Conservation (phyloP, 2,329 filamentous ascomycete species). For the Fusarium heterosporum region DNA sequence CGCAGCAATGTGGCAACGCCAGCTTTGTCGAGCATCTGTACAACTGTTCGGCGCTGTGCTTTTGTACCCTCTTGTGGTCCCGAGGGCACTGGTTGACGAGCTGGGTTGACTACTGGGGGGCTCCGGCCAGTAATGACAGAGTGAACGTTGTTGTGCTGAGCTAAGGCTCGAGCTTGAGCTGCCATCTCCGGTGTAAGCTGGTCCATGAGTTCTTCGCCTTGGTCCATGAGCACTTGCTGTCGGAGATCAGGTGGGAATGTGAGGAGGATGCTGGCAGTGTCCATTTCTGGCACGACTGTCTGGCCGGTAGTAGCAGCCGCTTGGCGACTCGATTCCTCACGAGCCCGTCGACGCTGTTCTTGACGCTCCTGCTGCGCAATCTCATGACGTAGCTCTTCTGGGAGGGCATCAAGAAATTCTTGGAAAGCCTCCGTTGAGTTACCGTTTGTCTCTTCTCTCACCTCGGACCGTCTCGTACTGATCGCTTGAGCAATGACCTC, state of each 20-base stretch:
- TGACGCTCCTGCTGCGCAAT: constrained; percentile 90
- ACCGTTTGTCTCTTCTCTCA: constrained; percentile 74
- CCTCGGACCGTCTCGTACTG: constrained; percentile 83
- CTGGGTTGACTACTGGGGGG: constrained; percentile 44
- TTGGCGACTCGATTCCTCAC: constrained; percentile 81
- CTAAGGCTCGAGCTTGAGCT: constrained; percentile 82
- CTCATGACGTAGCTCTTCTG: constrained; percentile 89
- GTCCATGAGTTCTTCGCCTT: constrained; percentile 87
- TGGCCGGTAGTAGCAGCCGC: constrained; percentile 67
- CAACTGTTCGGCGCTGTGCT: constrained; percentile 80
- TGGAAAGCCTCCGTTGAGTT: constrained; percentile 87
- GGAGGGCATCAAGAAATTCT: constrained; percentile 93
- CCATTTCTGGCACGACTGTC: constrained; percentile 77
- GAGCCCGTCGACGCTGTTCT: constrained; percentile 88
- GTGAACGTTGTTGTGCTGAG: constrained; percentile 54
- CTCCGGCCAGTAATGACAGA: constrained; percentile 49
- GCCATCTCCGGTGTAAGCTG: constrained; percentile 87
- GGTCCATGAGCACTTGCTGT: constrained; percentile 88
- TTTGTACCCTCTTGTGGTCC: constrained; percentile 68
- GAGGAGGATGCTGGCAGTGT: constrained; percentile 90
- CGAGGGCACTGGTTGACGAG: constrained; percentile 37
- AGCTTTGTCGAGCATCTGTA: constrained; percentile 97
- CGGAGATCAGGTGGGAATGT: constrained; percentile 88
- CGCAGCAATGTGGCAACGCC: constrained; percentile 95
- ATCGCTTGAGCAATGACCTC: constrained; percentile 95